Conservation (phyloP, 2,329 filamentous ascomycete genomes). For the Colletotrichum acutatum region DNA sequence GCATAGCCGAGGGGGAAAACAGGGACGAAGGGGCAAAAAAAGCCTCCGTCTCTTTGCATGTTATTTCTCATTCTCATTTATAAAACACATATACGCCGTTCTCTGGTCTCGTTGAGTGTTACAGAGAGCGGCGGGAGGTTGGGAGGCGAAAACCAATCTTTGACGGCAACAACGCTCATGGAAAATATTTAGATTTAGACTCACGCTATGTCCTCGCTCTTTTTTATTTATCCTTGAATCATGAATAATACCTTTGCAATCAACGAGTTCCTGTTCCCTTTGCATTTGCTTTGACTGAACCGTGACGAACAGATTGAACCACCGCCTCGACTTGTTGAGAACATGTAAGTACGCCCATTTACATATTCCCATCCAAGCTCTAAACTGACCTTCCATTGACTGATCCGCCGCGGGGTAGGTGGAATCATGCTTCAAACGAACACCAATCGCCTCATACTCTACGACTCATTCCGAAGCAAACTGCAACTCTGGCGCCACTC, state of each 20-base stretch:
- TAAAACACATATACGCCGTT: not conserved
- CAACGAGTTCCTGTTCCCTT: not conserved
- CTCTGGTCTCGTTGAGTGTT: not conserved
- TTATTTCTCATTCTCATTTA: not conserved
- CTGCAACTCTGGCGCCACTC: not conserved
- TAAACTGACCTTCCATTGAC: too few species aligned
- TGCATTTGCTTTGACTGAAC: not conserved
- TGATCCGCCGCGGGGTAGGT: not conserved
- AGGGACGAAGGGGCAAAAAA: not conserved
- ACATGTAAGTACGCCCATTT: too few species aligned
- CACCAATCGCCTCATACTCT: not conserved
- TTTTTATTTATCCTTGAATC: not conserved
- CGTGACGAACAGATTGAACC: not conserved
- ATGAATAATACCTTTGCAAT: slow-evolving; percentile 11
- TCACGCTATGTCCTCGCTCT: slow-evolving; percentile 8
- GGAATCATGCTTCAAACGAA: not conserved
- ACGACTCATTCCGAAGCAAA: not conserved
- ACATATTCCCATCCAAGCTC: too few species aligned
- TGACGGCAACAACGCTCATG: not conserved
- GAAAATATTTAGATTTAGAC: slow-evolving; percentile 10
- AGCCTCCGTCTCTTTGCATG: not conserved
- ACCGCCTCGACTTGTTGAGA: too few species aligned
- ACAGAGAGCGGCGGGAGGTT: not conserved
- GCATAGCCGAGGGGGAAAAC: not conserved
- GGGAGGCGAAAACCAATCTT: not conserved